A percentile compares a stretch with the other conserved stretches of the same genome.
Evolutionary conservation across 2,329 filamentous ascomycete species (phyloP).

Genomic region (Fusarium sterilihyphosum): DNA sequence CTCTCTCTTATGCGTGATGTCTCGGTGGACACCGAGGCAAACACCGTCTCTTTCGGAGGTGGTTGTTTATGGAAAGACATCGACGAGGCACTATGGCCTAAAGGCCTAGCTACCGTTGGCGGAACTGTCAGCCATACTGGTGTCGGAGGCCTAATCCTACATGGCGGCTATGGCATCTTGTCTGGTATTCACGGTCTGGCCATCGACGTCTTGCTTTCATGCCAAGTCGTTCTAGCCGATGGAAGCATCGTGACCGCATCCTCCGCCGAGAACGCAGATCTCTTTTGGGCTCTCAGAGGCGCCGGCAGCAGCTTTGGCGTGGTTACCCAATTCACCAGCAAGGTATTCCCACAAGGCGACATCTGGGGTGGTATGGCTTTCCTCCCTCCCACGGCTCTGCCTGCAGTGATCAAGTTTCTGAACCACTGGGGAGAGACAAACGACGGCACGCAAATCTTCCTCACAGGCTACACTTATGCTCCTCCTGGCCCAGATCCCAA

Average conservation of each 20-base stretch:
- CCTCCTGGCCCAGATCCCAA: conserved; percentile 35
- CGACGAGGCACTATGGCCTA: conserved; percentile 59
- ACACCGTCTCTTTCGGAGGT: conserved; percentile 60
- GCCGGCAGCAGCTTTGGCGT: conserved; percentile 56
- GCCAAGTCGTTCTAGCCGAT: conserved; percentile 52
- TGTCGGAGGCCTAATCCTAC: conserved; percentile 66
- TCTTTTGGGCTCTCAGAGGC: conserved; percentile 55
- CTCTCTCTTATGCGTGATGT: conserved; percentile 61
- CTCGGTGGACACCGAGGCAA: conserved; percentile 55
- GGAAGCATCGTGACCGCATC: conserved; percentile 52
- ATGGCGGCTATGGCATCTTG: conserved; percentile 68
- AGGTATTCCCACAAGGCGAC: conserved; percentile 45
- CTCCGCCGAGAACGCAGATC: conserved; percentile 52
- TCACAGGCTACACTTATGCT: conserved; percentile 25
- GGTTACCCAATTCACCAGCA: conserved; percentile 52
- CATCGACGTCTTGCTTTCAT: conserved; percentile 53
- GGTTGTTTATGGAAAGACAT: conserved; percentile 65
- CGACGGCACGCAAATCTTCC: conserved; percentile 36
- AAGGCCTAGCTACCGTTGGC: conserved; percentile 67
- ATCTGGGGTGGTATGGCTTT: conserved; percentile 46
- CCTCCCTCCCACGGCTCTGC: conserved; percentile 41
- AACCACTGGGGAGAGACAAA: conserved; percentile 43
- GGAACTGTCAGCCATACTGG: conserved; percentile 72
- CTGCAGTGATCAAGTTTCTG: conserved; percentile 44
- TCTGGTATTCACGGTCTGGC: conserved; percentile 63